These are phyloP conservation scores for Monosporozyma yasuniensis DNA, from an alignment of 805 yeast genomes.

Conservation along the genomic window DNA sequence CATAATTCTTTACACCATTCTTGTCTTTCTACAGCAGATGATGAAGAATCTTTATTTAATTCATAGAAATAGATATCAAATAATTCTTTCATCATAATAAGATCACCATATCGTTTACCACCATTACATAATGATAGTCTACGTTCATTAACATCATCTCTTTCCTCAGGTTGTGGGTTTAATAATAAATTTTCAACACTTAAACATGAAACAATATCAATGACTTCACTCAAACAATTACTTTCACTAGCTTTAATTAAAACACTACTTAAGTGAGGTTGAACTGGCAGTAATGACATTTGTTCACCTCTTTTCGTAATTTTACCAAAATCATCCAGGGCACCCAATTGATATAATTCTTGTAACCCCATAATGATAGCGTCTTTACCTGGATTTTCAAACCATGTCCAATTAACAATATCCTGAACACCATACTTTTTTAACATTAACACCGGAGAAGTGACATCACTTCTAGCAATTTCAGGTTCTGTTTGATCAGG, in stretches of 20 bases:
- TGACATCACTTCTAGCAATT: constrained; percentile 75
- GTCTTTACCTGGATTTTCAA: constrained; percentile 79
- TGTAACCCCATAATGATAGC: constrained; percentile 68
- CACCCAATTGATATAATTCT: constrained; percentile 69
- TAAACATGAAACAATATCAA: constrained; percentile 86
- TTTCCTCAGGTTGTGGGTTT: constrained; percentile 66
- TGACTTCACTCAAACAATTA: constrained; percentile 52
- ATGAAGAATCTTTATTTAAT: constrained; percentile 12
- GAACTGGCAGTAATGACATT: constrained; percentile 83
- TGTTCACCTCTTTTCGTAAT: constrained; percentile 74
- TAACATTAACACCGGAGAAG: constrained; percentile 74
- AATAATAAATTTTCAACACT: constrained; percentile 83
- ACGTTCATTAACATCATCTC: constrained; percentile 78
- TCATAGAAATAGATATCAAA: constrained; percentile 42
- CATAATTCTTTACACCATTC: constrained; percentile 79
- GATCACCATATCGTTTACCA: constrained; percentile 74
- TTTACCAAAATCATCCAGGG: constrained; percentile 65
- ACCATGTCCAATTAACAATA: constrained; percentile 82
- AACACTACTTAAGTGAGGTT: constrained; percentile 88
- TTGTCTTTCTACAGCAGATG: constrained; percentile 47
- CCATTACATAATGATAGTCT: constrained; percentile 60
- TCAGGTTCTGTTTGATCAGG: constrained; percentile 87
- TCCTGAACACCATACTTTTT: constrained; percentile 79
- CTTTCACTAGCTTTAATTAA: constrained; percentile 56
- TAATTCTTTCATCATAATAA: constrained; percentile 72